Percentiles rank a stretch among this genome's conserved stretches.
Conservation (phyloP, 441 rosid species). For the Erodium texanum region DNA sequence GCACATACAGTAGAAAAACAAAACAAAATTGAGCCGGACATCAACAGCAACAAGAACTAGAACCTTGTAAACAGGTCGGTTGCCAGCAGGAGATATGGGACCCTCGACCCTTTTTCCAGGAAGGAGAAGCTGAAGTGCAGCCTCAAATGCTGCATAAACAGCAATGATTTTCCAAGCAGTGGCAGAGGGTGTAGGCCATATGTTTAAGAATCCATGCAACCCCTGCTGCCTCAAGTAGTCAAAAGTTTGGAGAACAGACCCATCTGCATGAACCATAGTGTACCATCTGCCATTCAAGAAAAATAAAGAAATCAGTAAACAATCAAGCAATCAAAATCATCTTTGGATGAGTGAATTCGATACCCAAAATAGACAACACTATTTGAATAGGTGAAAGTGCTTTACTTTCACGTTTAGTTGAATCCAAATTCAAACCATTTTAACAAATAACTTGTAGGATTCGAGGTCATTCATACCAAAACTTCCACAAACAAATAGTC, state of each 20-base stretch:
- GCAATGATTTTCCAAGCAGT: slow-evolving; percentile 65
- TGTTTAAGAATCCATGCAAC: slow-evolving; percentile 46
- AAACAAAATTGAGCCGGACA: slow-evolving; percentile 2
- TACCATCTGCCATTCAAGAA: slow-evolving; percentile 59
- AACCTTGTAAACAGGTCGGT: slow-evolving; percentile 88
- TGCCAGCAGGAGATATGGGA: slow-evolving; percentile 77
- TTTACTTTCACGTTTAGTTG: background rate
- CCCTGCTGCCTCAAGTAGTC: slow-evolving; percentile 52
- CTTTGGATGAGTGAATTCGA: background rate
- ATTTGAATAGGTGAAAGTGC: too few species aligned
- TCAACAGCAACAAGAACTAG: background rate
- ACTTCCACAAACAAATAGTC: background rate
- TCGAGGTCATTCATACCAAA: background rate
- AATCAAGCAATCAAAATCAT: background rate
- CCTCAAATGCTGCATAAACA: slow-evolving; percentile 73
- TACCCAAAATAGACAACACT: background rate
- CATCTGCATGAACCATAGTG: slow-evolving; percentile 88
- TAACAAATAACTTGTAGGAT: background rate
- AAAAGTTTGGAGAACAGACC: slow-evolving; percentile 54
- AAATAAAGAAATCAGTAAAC: background rate
- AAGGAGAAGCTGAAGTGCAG: slow-evolving; percentile 76
- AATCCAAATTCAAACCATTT: background rate
- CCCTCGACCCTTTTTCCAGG: slow-evolving; percentile 92
- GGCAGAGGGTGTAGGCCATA: slow-evolving; percentile 77
- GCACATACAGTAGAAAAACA: background rate